Evolutionary conservation across 23 red algal species (phyloP).

Genomic region (Gracilariopsis chorda): DNA sequence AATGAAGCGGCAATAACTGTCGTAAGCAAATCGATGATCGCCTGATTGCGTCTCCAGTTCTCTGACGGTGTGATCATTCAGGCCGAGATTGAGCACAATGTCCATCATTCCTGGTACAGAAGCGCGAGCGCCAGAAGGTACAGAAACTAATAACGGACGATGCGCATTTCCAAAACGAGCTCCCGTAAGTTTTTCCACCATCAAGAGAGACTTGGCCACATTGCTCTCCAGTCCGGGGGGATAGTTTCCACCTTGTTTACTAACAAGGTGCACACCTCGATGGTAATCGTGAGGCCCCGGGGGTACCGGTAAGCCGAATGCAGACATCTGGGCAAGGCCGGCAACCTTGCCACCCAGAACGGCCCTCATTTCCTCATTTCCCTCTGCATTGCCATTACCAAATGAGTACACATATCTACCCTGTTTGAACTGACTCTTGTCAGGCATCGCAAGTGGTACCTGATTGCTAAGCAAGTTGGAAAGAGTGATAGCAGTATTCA

Average conservation of each 20-base stretch:
- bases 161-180: slow-evolving; percentile 33
- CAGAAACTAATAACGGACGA: slow-evolving; percentile 47
- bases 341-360: slow-evolving; percentile 64
- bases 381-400: slow-evolving; percentile 46
- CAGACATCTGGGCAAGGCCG: slow-evolving; percentile 50
- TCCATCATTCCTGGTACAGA: slow-evolving; percentile 76
- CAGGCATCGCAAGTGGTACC: not conserved
- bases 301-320: slow-evolving; percentile 50
- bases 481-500: slow-evolving; percentile 15
- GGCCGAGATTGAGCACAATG: slow-evolving; percentile 56
- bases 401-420: slow-evolving; percentile 43
- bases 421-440: not conserved
- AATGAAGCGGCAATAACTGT: slow-evolving; percentile 63
- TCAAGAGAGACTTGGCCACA: slow-evolving; percentile 41
- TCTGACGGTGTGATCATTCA: slow-evolving; percentile 57
- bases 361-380: slow-evolving; percentile 24
- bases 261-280: slow-evolving; percentile 12
- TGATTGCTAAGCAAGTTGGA: not conserved
- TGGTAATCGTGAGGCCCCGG: slow-evolving; percentile 30
- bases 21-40: slow-evolving; percentile 54
- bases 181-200: slow-evolving; percentile 28
- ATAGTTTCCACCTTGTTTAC: slow-evolving; percentile 30
- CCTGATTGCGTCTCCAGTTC: slow-evolving; percentile 27
- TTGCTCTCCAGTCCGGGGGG: slow-evolving; percentile 13
- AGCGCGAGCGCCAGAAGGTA: slow-evolving; percentile 40